Evolutionary conservation across 108 stramenopile species (phyloP), one percentile per base, ranked within the genome.

Genomic region (Cylindrotheca closterium): DNA sequence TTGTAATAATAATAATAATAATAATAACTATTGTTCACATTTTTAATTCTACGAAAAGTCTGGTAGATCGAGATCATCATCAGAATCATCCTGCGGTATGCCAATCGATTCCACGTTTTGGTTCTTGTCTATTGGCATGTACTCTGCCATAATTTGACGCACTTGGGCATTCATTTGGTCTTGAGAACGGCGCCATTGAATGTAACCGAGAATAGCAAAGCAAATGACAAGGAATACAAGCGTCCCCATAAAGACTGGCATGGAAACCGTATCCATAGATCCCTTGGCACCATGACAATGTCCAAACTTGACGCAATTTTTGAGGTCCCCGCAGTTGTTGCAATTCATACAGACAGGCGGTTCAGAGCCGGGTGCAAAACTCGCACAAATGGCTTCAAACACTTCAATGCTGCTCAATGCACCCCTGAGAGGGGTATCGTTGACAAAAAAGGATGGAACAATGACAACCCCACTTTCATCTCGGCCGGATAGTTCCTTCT

Each of bases 141-240:
- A 96, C 62, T 96, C 96, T 2, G 96, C 94, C 59, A 97, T 73
- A 31, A 97, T 97, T 22, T 89, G 88, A 55, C 93, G 85, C 17
- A 97, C 94, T 81, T 96, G 91, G 55, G 87, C 90, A 63, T 93
- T 74, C 90, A 95, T 91, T 62, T 89, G 79, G 22, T 75, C 68
- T 56, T 88, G 92, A 59, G 91, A 87, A 67, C 80, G 75, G 57
- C 82, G 78, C 72, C 83, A 93, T 71, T 95, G 88, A 67, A 80
- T 77, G 70, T 79, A 89, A 0, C 91, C 93, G 30, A 59, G 87
- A 47, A 73, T 83, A 15, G 83, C 87, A 54, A 86, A 83, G 17
- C 49, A 60, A 18, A 56, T 47, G n/a, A 67, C 63, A 21, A 86
- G 66, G n/a, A 81, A 42, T 19, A 67, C 17, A 47, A 67, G 60